Base-by-base conservation (phyloP, 1,139 yeast genomes). In the Saccharomycopsis hybrid region DNA sequence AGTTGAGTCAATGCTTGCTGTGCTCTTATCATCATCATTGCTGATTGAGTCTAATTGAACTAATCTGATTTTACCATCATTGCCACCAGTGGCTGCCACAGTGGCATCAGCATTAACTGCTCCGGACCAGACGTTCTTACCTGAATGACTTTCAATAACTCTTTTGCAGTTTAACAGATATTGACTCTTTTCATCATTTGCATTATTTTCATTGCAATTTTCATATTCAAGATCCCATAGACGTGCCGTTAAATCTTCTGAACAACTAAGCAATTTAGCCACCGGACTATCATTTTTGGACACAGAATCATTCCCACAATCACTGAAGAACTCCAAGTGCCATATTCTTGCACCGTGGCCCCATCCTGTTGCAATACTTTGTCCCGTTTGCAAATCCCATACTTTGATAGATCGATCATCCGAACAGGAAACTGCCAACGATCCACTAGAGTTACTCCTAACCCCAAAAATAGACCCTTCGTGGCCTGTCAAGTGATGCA, bases 291-390 rank as follows among this genome's bases (percentile, higher is more conserved):
- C 18, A 40, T 31, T 39, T 9, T 36, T 28, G 13, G 37, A 18
- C 4, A 11, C n/a, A 2, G 28, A n/a, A 18, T 35, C 46, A 5
- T 33, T 24, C 7, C 7, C 24, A 41, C 67, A 62, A 5, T 63
- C 56, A n/a, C 66, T 65, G 55, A 71, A 76, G 63, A 89, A 88
- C 43, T 73, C 73, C 49, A 92, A 70, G 42, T 77, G 77, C 98
- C 98, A 92, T 42, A 92, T 89, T 62, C 98, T 76, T 0, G 97
- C 90, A 2, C 86, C 84, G 63, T 92, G 98, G 13, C 97, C 97
- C 97, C 97, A 92, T 0, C 96, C 97, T 39, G 81, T 77, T 1
- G 92, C 84, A 37, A 85, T 57, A 33, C 81, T 66, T 5, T 67
- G 58, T 0, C 94, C 92, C 1, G 73, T 60, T 4, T 61, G 59